Base-by-base conservation (phyloP, 257 asterid species). In the Cynanchum wilfordii region DNA sequence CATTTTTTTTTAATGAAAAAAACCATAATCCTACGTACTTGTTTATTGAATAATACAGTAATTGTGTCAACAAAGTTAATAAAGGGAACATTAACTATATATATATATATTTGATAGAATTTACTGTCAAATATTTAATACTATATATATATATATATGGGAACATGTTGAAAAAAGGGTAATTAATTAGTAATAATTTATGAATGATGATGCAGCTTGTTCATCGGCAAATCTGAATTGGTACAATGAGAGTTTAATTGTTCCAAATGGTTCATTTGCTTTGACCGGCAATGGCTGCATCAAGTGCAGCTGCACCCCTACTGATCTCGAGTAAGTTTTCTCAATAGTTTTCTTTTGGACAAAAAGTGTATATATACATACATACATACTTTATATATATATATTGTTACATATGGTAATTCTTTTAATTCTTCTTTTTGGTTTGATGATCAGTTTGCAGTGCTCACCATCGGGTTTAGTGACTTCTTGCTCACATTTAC, bases 211-310 rank as follows among this genome's bases (percentile, higher is more conserved):
- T 72, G 74, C 74, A 72, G 77, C 77, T 27, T 77, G 77, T 72
- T 66, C 81, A 33, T 72, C 77, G 19, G 67, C 74, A 72, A 73
- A 77, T 58, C 25, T 66, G 59, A 72, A 66, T 44, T 77, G 81
- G 77, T 38, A 77, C 59, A 66, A 77, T 13, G 81, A 77, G 33
- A 77, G 81, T 47, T 36, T 72, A 47, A 67, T 77, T 45, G 59
- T 77, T 67, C 74, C 80, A 2, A 77, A 72, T 24, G 77, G 80
- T 77, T 71, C 80, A 5, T 68, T 44, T 29, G 44, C 77, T 29
- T 56, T 77, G 30, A 72, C 77, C 9, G 77, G 74, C 11, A 72
- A 58, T 19, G 49, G 68, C 54, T 72, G 77, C 73, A 56, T 77
- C 77, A 72, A 55, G 12, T 77, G 81, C 69, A 54, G 69, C 40